Percentiles rank a stretch among this genome's conserved stretches.
phyloP scores from a whole-genome alignment of 768 basidiomycete species.

The Ramaria sp. region DNA sequence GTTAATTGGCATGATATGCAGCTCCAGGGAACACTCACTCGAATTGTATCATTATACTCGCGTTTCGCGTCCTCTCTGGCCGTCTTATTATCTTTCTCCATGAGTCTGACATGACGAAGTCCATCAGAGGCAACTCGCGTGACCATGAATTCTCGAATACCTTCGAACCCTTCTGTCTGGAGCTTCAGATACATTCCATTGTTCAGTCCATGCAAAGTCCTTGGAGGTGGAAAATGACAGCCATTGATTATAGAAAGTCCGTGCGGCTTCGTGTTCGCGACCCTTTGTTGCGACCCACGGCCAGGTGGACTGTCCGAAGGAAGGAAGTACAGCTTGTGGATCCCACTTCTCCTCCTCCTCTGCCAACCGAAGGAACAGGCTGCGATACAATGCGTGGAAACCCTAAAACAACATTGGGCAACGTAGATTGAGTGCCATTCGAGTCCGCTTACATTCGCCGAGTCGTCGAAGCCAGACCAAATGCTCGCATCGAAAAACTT shows the following conservation, averaged over 20 bases:
- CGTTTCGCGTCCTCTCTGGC: constrained; percentile 74
- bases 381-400: constrained; percentile 83
- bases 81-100: constrained; percentile 97
- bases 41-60: constrained; percentile 88
- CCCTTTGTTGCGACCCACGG: constrained; percentile 46
- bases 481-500: constrained; percentile 71
- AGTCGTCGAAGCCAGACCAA: constrained; percentile 58
- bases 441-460: constrained; percentile 33
- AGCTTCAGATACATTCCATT: constrained; percentile 75
- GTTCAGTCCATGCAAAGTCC: constrained; percentile 80
- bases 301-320: constrained; percentile 76
- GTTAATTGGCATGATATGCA: not conserved
- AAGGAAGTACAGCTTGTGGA: constrained; percentile 46
- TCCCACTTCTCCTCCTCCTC: constrained; percentile 61
- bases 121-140: not conserved
- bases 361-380: constrained; percentile 73
- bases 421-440: not conserved
- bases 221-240: constrained; percentile 78
- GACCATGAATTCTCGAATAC: constrained; percentile 23
- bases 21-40: constrained; percentile 39
- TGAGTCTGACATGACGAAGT: constrained; percentile 42
- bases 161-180: constrained; percentile 80
- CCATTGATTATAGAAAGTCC: constrained; percentile 81
- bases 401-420: constrained; percentile 35
- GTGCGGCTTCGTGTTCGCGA: constrained; percentile 40